Percentiles rank a stretch among this genome's conserved stretches.
Conservation (phyloP, 805 yeast genomes). For the Wickerhamiella cacticola region DNA sequence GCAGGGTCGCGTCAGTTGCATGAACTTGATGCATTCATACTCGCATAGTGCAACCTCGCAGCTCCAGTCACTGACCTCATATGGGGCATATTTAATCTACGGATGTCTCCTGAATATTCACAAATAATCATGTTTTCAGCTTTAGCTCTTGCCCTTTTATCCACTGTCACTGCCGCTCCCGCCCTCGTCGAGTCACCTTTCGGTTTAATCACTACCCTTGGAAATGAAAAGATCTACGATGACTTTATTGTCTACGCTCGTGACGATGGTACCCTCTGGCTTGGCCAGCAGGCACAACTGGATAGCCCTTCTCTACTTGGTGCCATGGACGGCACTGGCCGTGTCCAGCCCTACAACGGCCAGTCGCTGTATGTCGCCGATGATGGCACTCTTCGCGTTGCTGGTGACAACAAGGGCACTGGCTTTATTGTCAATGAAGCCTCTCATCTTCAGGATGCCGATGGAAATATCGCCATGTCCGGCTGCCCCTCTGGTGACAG, state of each 20-base stretch:
- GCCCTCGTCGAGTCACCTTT: slow-evolving; percentile 10
- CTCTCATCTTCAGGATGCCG: not conserved
- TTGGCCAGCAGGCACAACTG: slow-evolving; percentile 11
- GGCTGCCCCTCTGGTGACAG: slow-evolving; percentile 4
- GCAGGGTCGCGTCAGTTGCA: too few species aligned
- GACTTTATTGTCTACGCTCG: slow-evolving; percentile 10
- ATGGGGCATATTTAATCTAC: too few species aligned
- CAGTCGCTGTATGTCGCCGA: slow-evolving; percentile 1
- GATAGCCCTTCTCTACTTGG: slow-evolving; percentile 8
- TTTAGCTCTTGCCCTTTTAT: slow-evolving; percentile 18
- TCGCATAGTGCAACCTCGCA: slow-evolving; percentile 1
- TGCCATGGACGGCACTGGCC: slow-evolving; percentile 10
- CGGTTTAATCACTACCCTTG: slow-evolving; percentile 2
- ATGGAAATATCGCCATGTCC: slow-evolving; percentile 9
- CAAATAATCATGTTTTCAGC: not conserved
- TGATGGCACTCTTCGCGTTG: slow-evolving; percentile 2
- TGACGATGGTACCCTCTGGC: slow-evolving; percentile 14
- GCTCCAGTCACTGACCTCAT: not conserved
- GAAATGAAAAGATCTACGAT: slow-evolving; percentile 4
- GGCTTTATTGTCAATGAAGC: slow-evolving; percentile 1
- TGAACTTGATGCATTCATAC: not conserved
- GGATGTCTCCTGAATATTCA: too few species aligned
- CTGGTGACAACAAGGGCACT: not conserved
- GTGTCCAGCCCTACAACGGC: not conserved
- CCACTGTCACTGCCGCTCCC: slow-evolving; percentile 20